Evolutionary conservation across 257 asterid genomes (phyloP).

Genomic region (Ilex asprella): DNA sequence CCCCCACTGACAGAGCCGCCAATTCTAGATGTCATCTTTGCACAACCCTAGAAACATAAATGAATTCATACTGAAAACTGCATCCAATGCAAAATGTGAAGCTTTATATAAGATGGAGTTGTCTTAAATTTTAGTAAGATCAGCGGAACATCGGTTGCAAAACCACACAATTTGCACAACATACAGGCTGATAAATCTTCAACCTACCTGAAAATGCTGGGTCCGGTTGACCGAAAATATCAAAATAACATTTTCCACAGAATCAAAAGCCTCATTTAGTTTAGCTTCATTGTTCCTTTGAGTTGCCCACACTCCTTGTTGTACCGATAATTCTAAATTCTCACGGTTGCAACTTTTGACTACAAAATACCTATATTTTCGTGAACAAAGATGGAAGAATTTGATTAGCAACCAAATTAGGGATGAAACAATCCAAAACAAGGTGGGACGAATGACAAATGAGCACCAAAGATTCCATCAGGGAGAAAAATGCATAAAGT

Average conservation of each 20-base stretch:
- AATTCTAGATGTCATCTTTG: slow-evolving; percentile 89
- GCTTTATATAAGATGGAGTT: neutral
- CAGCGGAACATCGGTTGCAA: neutral
- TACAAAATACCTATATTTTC: slow-evolving; percentile 74
- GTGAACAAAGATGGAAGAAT: slow-evolving; percentile 30
- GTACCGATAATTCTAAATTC: slow-evolving; percentile 94
- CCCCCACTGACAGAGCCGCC: slow-evolving; percentile 89
- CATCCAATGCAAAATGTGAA: slow-evolving; percentile 3
- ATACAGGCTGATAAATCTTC: neutral
- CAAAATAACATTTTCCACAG: slow-evolving; percentile 88
- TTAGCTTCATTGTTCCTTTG: slow-evolving; percentile 97
- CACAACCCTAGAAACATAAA: slow-evolving; percentile 71
- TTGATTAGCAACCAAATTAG: neutral
- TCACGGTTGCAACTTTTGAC: slow-evolving; percentile 98
- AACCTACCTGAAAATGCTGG: slow-evolving; percentile 84
- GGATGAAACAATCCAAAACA: too few species aligned
- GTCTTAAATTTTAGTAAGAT: too few species aligned
- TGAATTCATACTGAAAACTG: slow-evolving; percentile 5
- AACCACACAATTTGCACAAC: neutral
- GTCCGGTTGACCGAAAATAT: slow-evolving; percentile 92
- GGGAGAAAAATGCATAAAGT: too few species aligned
- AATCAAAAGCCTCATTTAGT: slow-evolving; percentile 94
- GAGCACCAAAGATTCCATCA: too few species aligned
- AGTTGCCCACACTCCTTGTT: slow-evolving; percentile 99
- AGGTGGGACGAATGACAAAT: too few species aligned